Evolutionary conservation across 768 basidiomycete genomes (phyloP).

Genomic region (Mycena olivaceomarginata): DNA sequence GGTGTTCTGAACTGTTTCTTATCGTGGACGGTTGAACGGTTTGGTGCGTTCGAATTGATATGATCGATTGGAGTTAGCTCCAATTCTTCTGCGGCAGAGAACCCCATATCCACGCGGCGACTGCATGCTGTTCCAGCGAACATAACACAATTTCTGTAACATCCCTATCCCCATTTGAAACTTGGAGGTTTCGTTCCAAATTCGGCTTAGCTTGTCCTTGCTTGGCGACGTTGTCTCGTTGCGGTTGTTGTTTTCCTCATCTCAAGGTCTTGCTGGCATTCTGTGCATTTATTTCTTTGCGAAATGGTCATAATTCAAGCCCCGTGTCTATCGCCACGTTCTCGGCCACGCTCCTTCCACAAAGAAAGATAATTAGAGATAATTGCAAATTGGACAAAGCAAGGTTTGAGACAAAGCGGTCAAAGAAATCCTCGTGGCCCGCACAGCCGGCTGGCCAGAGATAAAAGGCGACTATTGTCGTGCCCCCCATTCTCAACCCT

Average conservation of each 20-base stretch:
- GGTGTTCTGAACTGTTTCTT: not conserved
- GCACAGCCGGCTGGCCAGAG: not conserved
- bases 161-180: constrained; percentile 11
- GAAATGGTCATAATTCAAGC: not conserved
- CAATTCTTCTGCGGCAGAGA: not conserved
- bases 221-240: not conserved
- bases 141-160: not conserved
- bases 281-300: not conserved
- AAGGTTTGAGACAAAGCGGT: constrained; percentile 12
- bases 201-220: not conserved
- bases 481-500: constrained; percentile 12
- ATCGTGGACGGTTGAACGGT: not conserved
- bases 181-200: constrained; percentile 6
- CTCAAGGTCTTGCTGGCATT: too few species aligned
- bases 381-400: constrained; percentile 29
- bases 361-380: too few species aligned
- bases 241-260: too few species aligned
- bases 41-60: not conserved
- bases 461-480: constrained; percentile 29
- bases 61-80: not conserved
- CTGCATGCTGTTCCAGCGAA: not conserved
- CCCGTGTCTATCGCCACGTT: not conserved
- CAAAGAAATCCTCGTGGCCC: constrained; percentile 15
- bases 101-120: too few species aligned
- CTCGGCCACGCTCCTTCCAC: not conserved